A percentile compares a stretch with the other conserved stretches of the same genome.
Evolutionary conservation across 208 protist genomes (phyloP).

Genomic region (Crithidia brevicula): DNA sequence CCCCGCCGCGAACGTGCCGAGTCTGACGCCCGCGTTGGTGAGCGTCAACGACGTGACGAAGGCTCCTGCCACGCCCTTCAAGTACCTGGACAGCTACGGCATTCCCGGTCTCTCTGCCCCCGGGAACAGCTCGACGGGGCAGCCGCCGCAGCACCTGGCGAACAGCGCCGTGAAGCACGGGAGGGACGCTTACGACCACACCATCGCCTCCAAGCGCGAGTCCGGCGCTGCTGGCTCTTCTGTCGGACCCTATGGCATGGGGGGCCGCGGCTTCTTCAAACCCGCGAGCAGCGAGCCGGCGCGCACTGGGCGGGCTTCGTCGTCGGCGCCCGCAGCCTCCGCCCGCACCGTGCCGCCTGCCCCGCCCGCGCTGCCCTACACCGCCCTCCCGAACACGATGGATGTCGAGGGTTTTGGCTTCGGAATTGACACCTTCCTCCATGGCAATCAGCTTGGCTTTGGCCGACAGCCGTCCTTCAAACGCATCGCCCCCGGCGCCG

Average conservation of each 20-base stretch:
- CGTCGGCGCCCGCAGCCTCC: neutral
- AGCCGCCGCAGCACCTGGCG: neutral
- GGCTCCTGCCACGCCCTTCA: slow-evolving; percentile 11
- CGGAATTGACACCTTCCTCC: slow-evolving; percentile 75
- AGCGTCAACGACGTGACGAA: neutral
- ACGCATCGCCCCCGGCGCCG: slow-evolving; percentile 18
- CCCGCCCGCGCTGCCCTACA: neutral
- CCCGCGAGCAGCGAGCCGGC: neutral
- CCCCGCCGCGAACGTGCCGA: neutral
- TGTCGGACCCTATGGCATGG: slow-evolving; percentile 2
- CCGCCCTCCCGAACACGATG: neutral
- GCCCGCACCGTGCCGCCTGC: neutral
- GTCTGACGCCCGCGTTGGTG: neutral
- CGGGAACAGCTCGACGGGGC: neutral
- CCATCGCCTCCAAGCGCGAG: neutral
- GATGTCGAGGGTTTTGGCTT: slow-evolving; percentile 46
- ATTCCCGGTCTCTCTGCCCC: slow-evolving; percentile 2
- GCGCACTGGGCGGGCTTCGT: neutral
- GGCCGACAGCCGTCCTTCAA: slow-evolving; percentile 64
- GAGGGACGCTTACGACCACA: neutral
- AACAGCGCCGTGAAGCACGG: slow-evolving; percentile 4
- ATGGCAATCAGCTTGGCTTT: slow-evolving; percentile 67
- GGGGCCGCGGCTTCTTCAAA: neutral
- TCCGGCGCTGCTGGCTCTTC: neutral
- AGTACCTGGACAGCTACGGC: slow-evolving; percentile 9